Conservation (phyloP, 129 eudicot species). For the Arctium minus region DNA sequence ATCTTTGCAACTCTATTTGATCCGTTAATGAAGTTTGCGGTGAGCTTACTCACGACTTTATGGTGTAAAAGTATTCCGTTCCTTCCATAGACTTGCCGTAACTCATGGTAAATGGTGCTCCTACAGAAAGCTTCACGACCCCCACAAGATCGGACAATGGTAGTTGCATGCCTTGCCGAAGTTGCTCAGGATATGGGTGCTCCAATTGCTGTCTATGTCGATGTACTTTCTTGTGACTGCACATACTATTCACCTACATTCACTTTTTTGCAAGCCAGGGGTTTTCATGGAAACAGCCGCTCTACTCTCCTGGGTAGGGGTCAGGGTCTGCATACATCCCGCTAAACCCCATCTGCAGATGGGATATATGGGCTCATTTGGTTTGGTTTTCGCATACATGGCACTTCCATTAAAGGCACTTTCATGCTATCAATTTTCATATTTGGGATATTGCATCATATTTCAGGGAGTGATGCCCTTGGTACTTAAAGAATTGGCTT, state of each 20-base stretch:
- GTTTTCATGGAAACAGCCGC: too few relatives aligned
- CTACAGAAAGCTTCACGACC: slow-evolving; percentile 91
- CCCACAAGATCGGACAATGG: slow-evolving; percentile 98
- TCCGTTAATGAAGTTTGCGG: slow-evolving; percentile 95
- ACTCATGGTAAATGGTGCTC: slow-evolving; percentile 16
- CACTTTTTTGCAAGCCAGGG: too few relatives aligned
- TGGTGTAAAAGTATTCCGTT: slow-evolving; percentile 7
- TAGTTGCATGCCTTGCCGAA: slow-evolving; percentile 97
- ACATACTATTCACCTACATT: not conserved
- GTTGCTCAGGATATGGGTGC: slow-evolving; percentile 99
- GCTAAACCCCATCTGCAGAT: too few relatives aligned
- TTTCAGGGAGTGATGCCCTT: slow-evolving; percentile 85
- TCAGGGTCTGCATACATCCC: too few relatives aligned
- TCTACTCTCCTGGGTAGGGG: too few relatives aligned
- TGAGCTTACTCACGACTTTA: slow-evolving; percentile 30
- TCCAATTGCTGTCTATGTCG: slow-evolving; percentile 80
- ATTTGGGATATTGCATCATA: slow-evolving; percentile 7
- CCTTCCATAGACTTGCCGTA: not conserved
- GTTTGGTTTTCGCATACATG: not conserved
- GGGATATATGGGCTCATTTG: too few relatives aligned
- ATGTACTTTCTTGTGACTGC: slow-evolving; percentile 43
- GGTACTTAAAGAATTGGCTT: slow-evolving; percentile 81
- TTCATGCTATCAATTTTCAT: not conserved
- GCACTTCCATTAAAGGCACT: not conserved
- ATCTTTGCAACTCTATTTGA: slow-evolving; percentile 64